Evolutionary conservation across 106 monocot genomes (phyloP).

Genomic region (Ottelia alismoides): DNA sequence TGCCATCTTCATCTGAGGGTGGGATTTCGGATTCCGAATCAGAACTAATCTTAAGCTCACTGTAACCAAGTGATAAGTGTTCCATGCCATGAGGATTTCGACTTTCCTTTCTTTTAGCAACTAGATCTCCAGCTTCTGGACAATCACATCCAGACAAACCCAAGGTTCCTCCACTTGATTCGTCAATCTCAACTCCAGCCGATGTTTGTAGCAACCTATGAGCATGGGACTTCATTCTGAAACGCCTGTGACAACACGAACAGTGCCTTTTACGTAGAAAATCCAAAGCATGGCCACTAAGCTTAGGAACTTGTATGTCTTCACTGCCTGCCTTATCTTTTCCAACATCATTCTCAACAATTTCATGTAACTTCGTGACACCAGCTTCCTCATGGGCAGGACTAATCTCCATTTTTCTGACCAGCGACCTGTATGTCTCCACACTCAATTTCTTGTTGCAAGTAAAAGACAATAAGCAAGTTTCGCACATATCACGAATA

Average conservation of each 20-base stretch:
- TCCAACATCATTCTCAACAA: background rate
- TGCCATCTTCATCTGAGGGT: constrained; percentile 25
- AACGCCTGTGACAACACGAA: constrained; percentile 38
- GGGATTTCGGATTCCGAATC: constrained; percentile 37
- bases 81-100: constrained; percentile 7
- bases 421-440: constrained; percentile 20
- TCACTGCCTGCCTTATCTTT: constrained; percentile 4
- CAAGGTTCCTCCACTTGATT: constrained; percentile 2
- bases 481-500: constrained; percentile 45
- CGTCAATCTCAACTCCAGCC: constrained; percentile 7
- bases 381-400: constrained; percentile 1
- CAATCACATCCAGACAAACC: background rate
- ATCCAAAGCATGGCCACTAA: constrained; percentile 11
- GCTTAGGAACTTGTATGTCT: constrained; percentile 19
- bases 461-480: constrained; percentile 35
- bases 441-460: constrained; percentile 22
- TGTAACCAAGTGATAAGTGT: constrained; percentile 28
- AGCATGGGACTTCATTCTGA: constrained; percentile 12
- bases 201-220: constrained; percentile 17
- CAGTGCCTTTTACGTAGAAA: constrained; percentile 12
- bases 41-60: constrained; percentile 31
- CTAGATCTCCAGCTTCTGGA: background rate
- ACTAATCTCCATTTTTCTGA: constrained; percentile 18
- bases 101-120: constrained; percentile 9
- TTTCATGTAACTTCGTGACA: background rate